Base-by-base conservation (phyloP, 2,329 filamentous ascomycete genomes). In the Penicillium olsonii region DNA sequence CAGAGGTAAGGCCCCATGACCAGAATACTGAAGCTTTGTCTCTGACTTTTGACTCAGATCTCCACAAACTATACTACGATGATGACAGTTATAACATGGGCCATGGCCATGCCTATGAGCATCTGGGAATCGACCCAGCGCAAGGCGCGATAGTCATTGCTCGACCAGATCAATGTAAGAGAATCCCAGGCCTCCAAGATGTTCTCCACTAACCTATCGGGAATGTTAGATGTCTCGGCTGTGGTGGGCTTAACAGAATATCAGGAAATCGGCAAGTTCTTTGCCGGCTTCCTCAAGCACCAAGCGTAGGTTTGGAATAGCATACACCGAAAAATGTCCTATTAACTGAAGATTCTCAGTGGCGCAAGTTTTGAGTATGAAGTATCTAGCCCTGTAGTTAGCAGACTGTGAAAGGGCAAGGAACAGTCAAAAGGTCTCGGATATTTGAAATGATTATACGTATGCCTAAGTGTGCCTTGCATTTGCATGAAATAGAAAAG, bases 141-240 rank as follows among this genome's bases (percentile, higher is more conserved):
- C 49, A 64, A 26, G 79, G 80, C 0, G 77, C 75, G 0, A 53
- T 84, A 4, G 72, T 81, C 0, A 69, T 85, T 50, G 75, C 85
- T 8, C 73, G 84, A 12, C 84, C 83, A 1, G 83, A 85, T 69
- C 82, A 85, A 68, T 82, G 81, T 82, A 66, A 69, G 78, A 17
- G 14, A 48, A 14, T 14, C 17, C 8, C 17, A 2, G 3, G 11
- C 2, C 14, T n/a, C 12, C 14, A 37, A 17, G 8, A 5, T 17
- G 42, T 19, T 6, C 5, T 20, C 8, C 35, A 20, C 20, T 17
- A 27, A 43, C 41, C 40, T 59, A 20, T 47, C 8, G 9, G 5
- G 22, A 26, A 15, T 10, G 12, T 15, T 47, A 71, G 70, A 75
- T 55, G 69, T 75, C 4, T 72, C 71, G n/a, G 69, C 71, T 29